These are phyloP conservation scores for Chamaecrista fasciculata DNA, from an alignment of 306 rosid genomes.

Conservation along the genomic window DNA sequence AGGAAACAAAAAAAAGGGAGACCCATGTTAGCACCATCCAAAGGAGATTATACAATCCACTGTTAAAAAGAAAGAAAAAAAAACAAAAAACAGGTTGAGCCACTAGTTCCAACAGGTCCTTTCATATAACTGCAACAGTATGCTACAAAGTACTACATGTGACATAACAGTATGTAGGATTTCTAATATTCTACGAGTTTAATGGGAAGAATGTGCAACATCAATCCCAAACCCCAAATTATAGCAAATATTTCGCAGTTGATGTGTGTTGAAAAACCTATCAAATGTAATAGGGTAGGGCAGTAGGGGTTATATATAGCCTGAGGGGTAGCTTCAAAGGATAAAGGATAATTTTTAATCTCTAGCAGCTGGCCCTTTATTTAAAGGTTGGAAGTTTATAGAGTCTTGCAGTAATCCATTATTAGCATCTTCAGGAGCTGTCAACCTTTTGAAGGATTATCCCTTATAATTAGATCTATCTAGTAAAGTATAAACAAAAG, in stretches of 20 bases:
- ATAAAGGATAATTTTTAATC: neutral
- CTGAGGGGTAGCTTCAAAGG: neutral
- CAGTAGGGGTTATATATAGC: neutral
- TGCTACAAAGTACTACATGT: neutral
- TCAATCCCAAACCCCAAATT: slow-evolving; percentile 11
- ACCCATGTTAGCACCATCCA: neutral
- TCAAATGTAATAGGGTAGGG: neutral
- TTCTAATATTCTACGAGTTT: neutral
- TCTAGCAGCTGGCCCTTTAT: neutral
- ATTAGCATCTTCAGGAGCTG: neutral
- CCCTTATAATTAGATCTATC: neutral
- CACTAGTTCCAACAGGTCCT: neutral
- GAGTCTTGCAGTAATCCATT: neutral
- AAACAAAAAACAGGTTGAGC: neutral
- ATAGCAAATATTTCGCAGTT: slow-evolving; percentile 16
- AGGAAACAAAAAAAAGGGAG: slow-evolving; percentile 12
- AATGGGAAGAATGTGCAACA: slow-evolving; percentile 6
- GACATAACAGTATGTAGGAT: neutral
- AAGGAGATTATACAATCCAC: neutral
- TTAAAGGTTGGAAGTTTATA: neutral
- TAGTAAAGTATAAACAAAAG: neutral
- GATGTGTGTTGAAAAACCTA: neutral
- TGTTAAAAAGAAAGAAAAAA: neutral
- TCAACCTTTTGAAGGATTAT: neutral
- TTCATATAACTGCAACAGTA: neutral